phyloP scores from a whole-genome alignment of 2,329 filamentous ascomycete species.

The Pyrenophora graminea region DNA sequence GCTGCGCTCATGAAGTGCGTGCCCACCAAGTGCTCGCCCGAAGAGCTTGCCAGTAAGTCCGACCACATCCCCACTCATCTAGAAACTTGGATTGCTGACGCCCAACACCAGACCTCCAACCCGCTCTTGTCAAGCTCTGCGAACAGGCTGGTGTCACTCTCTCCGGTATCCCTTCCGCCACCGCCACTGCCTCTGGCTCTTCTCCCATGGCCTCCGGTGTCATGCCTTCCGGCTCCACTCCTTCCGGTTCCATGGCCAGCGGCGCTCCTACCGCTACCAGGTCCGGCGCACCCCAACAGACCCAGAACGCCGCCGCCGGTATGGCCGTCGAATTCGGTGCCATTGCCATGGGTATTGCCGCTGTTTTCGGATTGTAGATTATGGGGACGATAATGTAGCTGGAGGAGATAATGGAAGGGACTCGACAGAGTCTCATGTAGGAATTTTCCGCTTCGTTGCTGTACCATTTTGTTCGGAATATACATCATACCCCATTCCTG shows the following conservation, averaged over 20 bases:
- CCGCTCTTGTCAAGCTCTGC: conserved; percentile 38
- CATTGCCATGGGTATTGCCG: conserved; percentile 27
- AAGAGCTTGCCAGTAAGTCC: conserved; percentile 48
- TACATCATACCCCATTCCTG: neutral
- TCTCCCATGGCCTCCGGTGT: neutral
- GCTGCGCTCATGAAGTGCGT: conserved; percentile 49
- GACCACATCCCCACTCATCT: neutral
- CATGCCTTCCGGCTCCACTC: neutral
- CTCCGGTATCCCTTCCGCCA: conserved; percentile 27
- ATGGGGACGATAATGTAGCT: neutral
- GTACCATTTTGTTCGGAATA: neutral
- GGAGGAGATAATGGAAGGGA: neutral
- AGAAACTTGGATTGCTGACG: neutral
- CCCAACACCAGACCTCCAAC: conserved; percentile 18
- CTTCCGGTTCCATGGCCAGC: neutral
- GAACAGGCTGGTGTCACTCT: conserved; percentile 31
- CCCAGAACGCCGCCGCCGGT: conserved; percentile 24
- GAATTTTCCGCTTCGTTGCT: neutral
- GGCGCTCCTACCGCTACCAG: conserved; percentile 4
- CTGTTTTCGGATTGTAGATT: conserved; percentile 29
- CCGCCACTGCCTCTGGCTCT: conserved; percentile 8
- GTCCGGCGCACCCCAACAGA: conserved; percentile 5
- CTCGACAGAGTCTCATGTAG: neutral
- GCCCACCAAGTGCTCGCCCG: conserved; percentile 42
- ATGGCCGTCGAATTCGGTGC: conserved; percentile 31